Conservation (phyloP, 192 early-diverging fungal species). For the Coemansia sp. region DNA sequence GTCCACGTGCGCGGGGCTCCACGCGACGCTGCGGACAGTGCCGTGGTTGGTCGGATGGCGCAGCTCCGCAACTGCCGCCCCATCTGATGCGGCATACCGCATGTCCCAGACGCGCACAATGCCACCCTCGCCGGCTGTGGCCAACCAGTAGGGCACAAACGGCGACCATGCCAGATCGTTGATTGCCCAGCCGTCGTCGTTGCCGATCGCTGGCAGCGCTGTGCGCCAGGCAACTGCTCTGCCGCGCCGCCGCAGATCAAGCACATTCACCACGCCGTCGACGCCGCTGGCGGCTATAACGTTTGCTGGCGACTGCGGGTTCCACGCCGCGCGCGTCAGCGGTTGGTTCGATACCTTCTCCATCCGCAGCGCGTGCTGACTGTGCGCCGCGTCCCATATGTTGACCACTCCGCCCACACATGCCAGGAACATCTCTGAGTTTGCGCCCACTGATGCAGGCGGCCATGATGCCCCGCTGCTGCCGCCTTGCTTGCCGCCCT, state of each 20-base stretch:
- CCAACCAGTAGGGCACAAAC: conserved; percentile 77
- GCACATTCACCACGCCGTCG: conserved; percentile 37
- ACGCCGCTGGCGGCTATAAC: conserved; percentile 39
- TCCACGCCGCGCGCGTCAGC: conserved; percentile 41
- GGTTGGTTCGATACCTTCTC: conserved; percentile 50
- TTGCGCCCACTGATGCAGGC: conserved; percentile 17
- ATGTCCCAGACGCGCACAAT: conserved; percentile 72
- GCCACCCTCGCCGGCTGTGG: conserved; percentile 60
- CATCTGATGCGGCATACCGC: conserved; percentile 57
- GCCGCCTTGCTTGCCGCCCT: neutral
- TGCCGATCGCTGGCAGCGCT: conserved; percentile 4
- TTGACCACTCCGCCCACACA: conserved; percentile 51
- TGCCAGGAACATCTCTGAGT: conserved; percentile 43
- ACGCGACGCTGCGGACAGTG: conserved; percentile 44
- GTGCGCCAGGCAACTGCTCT: conserved; percentile 59
- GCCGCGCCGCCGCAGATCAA: conserved; percentile 54
- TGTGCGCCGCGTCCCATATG: conserved; percentile 47
- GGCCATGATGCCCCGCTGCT: conserved; percentile 12
- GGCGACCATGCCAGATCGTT: conserved; percentile 68
- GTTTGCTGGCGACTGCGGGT: conserved; percentile 35
- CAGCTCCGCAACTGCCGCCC: conserved; percentile 25
- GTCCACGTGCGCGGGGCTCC: conserved; percentile 71
- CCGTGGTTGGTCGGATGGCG: conserved; percentile 35
- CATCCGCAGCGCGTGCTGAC: conserved; percentile 35
- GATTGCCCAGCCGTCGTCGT: conserved; percentile 27